A percentile compares a stretch with the other conserved stretches of the same genome.
Evolutionary conservation across 768 basidiomycete species (phyloP).

Genomic region (Auricularia heimuer): DNA sequence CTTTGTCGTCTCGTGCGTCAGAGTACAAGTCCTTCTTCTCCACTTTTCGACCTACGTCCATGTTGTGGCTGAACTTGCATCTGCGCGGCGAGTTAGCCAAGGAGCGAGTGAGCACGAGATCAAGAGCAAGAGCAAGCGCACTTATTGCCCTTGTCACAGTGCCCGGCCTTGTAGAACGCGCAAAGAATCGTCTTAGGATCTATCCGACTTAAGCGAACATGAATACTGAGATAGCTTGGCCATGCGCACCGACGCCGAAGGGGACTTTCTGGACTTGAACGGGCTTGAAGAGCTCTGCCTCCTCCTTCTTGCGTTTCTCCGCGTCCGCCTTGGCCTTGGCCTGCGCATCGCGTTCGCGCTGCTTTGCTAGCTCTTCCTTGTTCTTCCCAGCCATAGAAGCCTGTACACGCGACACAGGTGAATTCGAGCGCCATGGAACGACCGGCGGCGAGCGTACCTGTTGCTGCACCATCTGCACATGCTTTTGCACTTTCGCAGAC

Average conservation of each 20-base stretch:
- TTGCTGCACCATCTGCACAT: constrained; percentile 70
- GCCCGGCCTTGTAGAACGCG: constrained; percentile 84
- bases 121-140: neutral
- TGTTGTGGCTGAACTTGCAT: constrained; percentile 96
- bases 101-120: too few relatives aligned
- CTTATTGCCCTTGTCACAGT: constrained; percentile 86
- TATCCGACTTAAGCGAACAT: neutral
- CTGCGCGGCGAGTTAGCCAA: constrained; percentile 9
- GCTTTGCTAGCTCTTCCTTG: constrained; percentile 67
- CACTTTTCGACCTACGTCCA: constrained; percentile 79
- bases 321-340: constrained; percentile 70
- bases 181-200: constrained; percentile 95
- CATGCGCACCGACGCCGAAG: constrained; percentile 57
- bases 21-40: constrained; percentile 94
- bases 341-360: constrained; percentile 70
- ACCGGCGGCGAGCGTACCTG: constrained; percentile 26
- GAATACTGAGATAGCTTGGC: neutral
- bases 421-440: too few relatives aligned
- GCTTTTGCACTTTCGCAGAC: constrained; percentile 83
- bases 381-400: constrained; percentile 69
- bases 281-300: constrained; percentile 73
- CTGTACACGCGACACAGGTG: constrained; percentile 1
- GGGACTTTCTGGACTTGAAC: constrained; percentile 80
- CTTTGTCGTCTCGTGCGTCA: constrained; percentile 76
- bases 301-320: constrained; percentile 77